phyloP scores from a whole-genome alignment of 352 stramenopile genomes.

The Albugo candida region DNA sequence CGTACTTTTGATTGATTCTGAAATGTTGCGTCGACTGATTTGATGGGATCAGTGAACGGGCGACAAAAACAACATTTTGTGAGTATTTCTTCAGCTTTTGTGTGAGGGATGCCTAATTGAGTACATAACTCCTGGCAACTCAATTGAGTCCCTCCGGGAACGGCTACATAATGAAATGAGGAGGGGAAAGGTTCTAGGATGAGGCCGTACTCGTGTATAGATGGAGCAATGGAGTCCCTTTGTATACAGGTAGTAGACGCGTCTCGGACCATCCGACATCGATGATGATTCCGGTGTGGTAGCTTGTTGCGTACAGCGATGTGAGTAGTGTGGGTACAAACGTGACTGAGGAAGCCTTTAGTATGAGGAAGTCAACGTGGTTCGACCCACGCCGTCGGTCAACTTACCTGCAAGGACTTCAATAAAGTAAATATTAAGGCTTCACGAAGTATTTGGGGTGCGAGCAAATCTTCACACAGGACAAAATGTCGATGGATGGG shows the following conservation, averaged over 20 bases:
- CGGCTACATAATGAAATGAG: background rate
- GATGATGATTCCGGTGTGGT: slow-evolving; percentile 57
- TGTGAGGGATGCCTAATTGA: slow-evolving; percentile 2
- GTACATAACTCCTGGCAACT: background rate
- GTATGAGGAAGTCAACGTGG: background rate
- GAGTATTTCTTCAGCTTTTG: slow-evolving; percentile 33
- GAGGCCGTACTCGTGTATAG: slow-evolving; percentile 32
- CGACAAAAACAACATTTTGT: slow-evolving; percentile 61
- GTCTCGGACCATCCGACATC: slow-evolving; percentile 64
- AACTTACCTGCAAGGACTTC: slow-evolving; percentile 26
- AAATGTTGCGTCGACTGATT: background rate
- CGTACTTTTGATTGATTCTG: background rate
- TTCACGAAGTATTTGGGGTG: slow-evolving; percentile 35
- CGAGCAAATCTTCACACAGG: slow-evolving; percentile 58
- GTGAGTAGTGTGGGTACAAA: slow-evolving; percentile 42
- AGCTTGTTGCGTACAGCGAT: slow-evolving; percentile 46
- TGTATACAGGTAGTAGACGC: slow-evolving; percentile 53
- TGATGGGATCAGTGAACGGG: slow-evolving; percentile 1
- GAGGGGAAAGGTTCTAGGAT: background rate
- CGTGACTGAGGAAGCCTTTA: slow-evolving; percentile 26
- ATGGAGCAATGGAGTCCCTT: slow-evolving; percentile 55
- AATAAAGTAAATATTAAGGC: slow-evolving; percentile 44
- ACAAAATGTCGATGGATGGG: slow-evolving; percentile 51
- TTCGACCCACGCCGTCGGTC: background rate
- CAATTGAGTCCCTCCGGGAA: background rate